Evolutionary conservation across 139 green algal species (phyloP).

Genomic region (Edaphochlamys debaryana): DNA sequence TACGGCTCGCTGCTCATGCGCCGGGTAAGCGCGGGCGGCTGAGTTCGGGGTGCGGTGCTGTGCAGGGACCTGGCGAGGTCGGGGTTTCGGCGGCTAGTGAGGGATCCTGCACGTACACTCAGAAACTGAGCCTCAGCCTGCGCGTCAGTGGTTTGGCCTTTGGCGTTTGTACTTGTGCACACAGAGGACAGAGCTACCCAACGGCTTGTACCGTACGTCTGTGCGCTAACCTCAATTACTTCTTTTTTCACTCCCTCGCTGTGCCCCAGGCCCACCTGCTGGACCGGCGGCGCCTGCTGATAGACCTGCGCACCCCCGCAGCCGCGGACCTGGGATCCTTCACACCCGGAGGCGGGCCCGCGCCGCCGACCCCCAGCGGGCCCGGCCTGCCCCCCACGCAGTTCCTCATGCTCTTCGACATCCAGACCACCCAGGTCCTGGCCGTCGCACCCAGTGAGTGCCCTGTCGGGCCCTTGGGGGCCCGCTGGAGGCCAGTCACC

Average conservation of each 20-base stretch:
- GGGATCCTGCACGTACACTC: too few relatives aligned
- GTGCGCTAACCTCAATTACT: neutral
- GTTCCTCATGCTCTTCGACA: constrained; percentile 27
- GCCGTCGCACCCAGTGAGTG: constrained; percentile 7
- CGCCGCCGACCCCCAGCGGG: neutral
- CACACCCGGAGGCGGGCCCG: neutral
- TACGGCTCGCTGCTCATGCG: constrained; percentile 36
- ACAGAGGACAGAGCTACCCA: too few relatives aligned
- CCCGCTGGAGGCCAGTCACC: too few relatives aligned
- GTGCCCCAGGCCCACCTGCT: constrained; percentile 13
- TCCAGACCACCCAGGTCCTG: constrained; percentile 7
- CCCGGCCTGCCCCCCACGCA: neutral
- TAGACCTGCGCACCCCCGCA: constrained; percentile 15
- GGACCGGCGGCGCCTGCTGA: constrained; percentile 17
- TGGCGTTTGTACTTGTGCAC: too few relatives aligned
- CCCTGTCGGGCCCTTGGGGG: too few relatives aligned
- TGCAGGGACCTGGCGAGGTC: neutral
- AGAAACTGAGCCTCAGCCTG: too few relatives aligned
- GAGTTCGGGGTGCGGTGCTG: neutral
- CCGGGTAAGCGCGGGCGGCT: constrained; percentile 1
- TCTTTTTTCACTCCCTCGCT: too few relatives aligned
- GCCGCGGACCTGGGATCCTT: neutral
- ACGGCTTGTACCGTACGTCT: too few relatives aligned
- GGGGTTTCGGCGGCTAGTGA: too few relatives aligned
- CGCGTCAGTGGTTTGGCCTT: too few relatives aligned